These are phyloP conservation scores for Vitellaria paradoxa DNA, from an alignment of 179 eudicot genomes.

Conservation along the genomic window DNA sequence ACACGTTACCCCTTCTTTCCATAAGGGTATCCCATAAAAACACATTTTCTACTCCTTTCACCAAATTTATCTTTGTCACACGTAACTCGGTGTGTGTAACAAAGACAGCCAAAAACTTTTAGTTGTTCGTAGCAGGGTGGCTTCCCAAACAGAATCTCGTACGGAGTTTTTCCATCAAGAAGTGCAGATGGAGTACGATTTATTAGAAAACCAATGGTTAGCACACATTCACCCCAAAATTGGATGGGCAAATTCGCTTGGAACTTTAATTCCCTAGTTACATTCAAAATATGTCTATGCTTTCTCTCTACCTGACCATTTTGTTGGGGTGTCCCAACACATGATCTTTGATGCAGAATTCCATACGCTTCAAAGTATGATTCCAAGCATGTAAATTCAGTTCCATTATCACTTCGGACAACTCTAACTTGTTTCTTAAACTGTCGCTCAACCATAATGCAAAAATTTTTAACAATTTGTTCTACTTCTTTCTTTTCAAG, in stretches of 20 bases:
- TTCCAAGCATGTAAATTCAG: too few species aligned
- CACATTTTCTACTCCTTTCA: too few species aligned
- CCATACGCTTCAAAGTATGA: not conserved
- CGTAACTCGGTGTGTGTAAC: too few species aligned
- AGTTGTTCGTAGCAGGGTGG: too few species aligned
- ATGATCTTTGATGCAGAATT: not conserved
- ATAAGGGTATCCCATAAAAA: not conserved
- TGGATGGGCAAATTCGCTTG: not conserved
- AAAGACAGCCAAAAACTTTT: too few species aligned
- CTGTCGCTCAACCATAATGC: too few species aligned
- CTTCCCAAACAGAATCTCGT: not conserved
- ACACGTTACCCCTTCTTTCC: not conserved
- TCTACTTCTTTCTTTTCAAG: too few species aligned
- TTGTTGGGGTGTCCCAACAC: conserved; percentile 3
- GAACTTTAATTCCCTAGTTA: not conserved
- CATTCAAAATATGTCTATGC: not conserved
- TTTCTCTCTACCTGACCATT: not conserved
- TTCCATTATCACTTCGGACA: too few species aligned
- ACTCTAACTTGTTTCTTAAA: too few species aligned
- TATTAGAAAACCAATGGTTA: not conserved
- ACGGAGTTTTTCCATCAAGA: not conserved
- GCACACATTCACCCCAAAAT: not conserved
- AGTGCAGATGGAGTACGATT: not conserved
- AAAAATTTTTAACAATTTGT: too few species aligned
- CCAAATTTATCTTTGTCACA: too few species aligned